Base-by-base conservation (phyloP, 1,284 basidiomycete genomes). In the Cutaneotrichosporon dermatis region DNA sequence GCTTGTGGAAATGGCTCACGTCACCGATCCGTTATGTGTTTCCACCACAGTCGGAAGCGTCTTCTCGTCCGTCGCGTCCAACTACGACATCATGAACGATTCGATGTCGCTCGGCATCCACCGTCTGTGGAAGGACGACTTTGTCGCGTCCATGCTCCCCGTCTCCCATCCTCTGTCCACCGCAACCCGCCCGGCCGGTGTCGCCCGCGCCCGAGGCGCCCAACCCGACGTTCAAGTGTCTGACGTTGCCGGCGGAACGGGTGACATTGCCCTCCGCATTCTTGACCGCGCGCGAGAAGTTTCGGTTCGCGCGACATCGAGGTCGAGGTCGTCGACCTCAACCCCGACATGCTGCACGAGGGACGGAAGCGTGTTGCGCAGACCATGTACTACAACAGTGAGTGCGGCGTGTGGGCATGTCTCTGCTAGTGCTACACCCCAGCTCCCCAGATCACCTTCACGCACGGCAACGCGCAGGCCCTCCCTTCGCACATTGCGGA, bases 1-100 rank as follows among this genome's bases (percentile, higher is more conserved):
- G 46, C 36, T 12, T n/a, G 25, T 25, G 25, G 25, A 25, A 25
- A 25, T 25, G 25, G 25, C 25, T 25, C 25, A 25, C 25, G 25
- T 25, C 25, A 25, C 25, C 25, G 25, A 25, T 25, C 25, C 25
- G 25, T 25, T 25, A 25, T 25, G 25, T 25, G 25, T 25, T 25
- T 25, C 25, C 25, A 2, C 25, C 25, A 11, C 51, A 76, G 95
- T 99, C 59, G 91, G 90, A 67, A 84, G 84, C 63, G 94, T 99
- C 57, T 99, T 99, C 80, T 88, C 91, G 69, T 95, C 91, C 4
- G 95, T 99, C 57, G 93, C 96, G 45, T 90, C 90, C 44, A 91
- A 86, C 56, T 99, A 99, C 79, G 95, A 99, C 79, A 78, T 98
- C 45, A 97, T 99, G 94, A 99, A 99, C 82, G 96, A 99, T 75